Evolutionary conservation across 306 rosid species (phyloP).

Genomic region (Cucurbita moschata): DNA sequence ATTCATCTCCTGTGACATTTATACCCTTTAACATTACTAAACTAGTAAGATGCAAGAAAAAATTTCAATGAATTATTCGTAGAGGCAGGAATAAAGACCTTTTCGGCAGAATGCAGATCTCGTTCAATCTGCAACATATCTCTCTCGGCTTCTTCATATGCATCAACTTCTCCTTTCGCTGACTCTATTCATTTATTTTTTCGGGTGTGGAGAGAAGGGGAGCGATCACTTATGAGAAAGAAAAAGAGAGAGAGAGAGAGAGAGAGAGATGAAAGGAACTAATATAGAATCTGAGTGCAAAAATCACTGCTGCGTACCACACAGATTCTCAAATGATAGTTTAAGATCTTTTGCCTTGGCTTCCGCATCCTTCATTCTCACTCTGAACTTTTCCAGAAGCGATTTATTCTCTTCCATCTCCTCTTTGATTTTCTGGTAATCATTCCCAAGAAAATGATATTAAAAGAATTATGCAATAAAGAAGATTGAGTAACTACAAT

Average conservation of each 20-base stretch:
- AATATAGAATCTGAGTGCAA: conserved; percentile 9
- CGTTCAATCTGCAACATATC: conserved; percentile 47
- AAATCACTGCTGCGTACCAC: conserved; percentile 35
- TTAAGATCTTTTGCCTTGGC: conserved; percentile 36
- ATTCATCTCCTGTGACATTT: conserved; percentile 36
- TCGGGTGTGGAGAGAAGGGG: background rate
- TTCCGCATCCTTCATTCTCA: conserved; percentile 36
- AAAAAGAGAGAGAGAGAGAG: background rate
- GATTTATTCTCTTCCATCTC: conserved; percentile 26
- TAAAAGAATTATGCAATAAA: background rate
- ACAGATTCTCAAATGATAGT: conserved; percentile 44
- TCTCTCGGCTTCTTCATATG: conserved; percentile 47
- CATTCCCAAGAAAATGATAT: conserved; percentile 11
- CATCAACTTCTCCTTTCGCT: conserved; percentile 45
- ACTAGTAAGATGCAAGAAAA: background rate
- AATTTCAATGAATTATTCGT: background rate
- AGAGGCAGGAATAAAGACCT: conserved; percentile 22
- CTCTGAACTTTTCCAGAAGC: conserved; percentile 24
- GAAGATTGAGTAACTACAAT: background rate
- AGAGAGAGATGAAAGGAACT: background rate
- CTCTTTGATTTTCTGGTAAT: conserved; percentile 34
- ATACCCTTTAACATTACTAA: background rate
- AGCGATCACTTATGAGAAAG: background rate
- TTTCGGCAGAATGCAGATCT: conserved; percentile 29
- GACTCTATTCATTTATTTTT: conserved; percentile 34